Evolutionary conservation across 192 early-diverging fungal genomes (phyloP).

Genomic region (Globomyces pollinis-pini): DNA sequence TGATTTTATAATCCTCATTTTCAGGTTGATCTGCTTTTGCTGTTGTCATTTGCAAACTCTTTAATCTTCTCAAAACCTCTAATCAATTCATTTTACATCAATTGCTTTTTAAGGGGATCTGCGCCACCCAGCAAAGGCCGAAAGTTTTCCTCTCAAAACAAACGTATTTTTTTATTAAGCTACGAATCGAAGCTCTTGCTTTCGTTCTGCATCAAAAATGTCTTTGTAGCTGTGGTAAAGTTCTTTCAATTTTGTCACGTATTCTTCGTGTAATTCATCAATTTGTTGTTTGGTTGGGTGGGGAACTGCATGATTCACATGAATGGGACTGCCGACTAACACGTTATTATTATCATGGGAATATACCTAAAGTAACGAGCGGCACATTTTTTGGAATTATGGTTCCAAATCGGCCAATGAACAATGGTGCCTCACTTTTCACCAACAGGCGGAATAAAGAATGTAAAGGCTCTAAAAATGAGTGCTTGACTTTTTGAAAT

Average conservation of each 20-base stretch:
- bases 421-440: background rate
- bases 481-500: slow-evolving; percentile 6
- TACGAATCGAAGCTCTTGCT: slow-evolving; percentile 25
- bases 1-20: background rate
- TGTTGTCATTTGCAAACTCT: no score
- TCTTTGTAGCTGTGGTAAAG: slow-evolving; percentile 32
- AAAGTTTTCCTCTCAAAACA: no score
- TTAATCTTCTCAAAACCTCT: no score
- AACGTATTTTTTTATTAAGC: no score
- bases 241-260: slow-evolving; percentile 15
- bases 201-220: slow-evolving; percentile 24
- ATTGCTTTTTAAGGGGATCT: no score
- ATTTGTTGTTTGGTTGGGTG: slow-evolving; percentile 25
- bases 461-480: background rate
- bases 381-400: slow-evolving; percentile 16
- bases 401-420: slow-evolving; percentile 9
- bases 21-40: no score
- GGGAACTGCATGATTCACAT: slow-evolving; percentile 12
- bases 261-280: slow-evolving; percentile 21
- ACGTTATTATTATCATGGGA: background rate
- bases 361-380: slow-evolving; percentile 18
- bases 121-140: no score
- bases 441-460: background rate
- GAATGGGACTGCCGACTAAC: slow-evolving; percentile 19
- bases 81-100: no score